Conservation (phyloP, 345 rosid genomes). For the Moringa oleifera region DNA sequence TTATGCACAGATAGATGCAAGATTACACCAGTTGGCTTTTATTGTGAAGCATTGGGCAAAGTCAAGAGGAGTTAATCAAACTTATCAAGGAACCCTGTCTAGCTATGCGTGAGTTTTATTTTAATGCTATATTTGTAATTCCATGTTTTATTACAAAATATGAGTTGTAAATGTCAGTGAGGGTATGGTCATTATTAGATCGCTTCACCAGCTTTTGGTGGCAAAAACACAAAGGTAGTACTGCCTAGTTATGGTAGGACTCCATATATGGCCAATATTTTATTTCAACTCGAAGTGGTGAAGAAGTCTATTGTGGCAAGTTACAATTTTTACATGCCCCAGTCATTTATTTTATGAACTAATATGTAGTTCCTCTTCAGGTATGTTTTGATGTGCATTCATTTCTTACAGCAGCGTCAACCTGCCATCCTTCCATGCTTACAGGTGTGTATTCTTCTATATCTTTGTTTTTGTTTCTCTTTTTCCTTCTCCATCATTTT, state of each 20-base stretch:
- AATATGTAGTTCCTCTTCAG: slow-evolving; percentile 34
- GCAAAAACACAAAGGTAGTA: not conserved
- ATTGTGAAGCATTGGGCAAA: slow-evolving; percentile 98
- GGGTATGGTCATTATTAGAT: slow-evolving; percentile 4
- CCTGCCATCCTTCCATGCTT: slow-evolving; percentile 97
- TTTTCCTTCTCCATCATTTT: not conserved
- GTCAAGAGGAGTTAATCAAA: slow-evolving; percentile 87
- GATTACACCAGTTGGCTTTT: slow-evolving; percentile 78
- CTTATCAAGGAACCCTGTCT: slow-evolving; percentile 95
- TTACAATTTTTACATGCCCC: not conserved
- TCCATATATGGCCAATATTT: not conserved
- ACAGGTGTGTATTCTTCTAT: slow-evolving; percentile 44
- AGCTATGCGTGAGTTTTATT: slow-evolving; percentile 89
- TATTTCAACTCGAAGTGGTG: not conserved
- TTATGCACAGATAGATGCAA: slow-evolving; percentile 74
- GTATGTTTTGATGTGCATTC: slow-evolving; percentile 97
- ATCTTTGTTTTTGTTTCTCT: not conserved
- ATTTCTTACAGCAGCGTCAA: slow-evolving; percentile 81
- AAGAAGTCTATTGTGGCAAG: not conserved
- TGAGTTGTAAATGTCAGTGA: not conserved
- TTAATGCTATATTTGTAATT: slow-evolving; percentile 8
- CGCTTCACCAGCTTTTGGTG: not conserved
- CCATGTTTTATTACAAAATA: slow-evolving; percentile 6
- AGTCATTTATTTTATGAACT: not conserved
- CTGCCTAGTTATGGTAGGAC: slow-evolving; percentile 6